Base-by-base conservation (phyloP, 2,329 filamentous ascomycete species). In the Emmonsiellopsis sp. region DNA sequence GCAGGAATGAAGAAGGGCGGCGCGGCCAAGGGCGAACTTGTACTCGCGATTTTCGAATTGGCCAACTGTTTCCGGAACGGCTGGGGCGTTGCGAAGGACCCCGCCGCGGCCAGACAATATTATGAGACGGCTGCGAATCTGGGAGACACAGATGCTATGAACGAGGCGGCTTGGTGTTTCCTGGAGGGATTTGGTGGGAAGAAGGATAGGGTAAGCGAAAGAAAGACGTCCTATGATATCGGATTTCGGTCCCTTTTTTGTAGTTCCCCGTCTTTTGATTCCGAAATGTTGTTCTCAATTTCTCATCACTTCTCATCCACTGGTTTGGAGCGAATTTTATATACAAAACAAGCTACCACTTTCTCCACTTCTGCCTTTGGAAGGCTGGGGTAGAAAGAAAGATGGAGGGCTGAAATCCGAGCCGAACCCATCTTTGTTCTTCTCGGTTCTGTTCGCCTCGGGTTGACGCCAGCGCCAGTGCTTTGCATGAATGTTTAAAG, bases 71-170 rank as follows among this genome's bases (percentile, higher is more conserved):
- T 96, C 76, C 84, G 93, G 56, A 83, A 97, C 69, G 93, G 90
- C 52, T 97, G 92, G 92, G 93, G 93, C 48, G 86, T 95, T 49
- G 78, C 82, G 57, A 87, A 87, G 66, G 93, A 98, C 68, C 81
- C 90, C 37, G 78, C 88, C 51, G 93, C 93, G 46, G 93, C 93
- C 49, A 77, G 78, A 62, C 77, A 95, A 79, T 98, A 97, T 71
- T 98, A 97, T 71, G 92, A 97, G 73, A 96, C 92, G 8, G 93
- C 93, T 32, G 93, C 93, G 56, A 97, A 98, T 68, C 74, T 98
- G 60, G 93, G 93, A 56, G 93, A 98, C 70, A 88, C 88, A 44
- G 93, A 98, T 74, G 93, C 91, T 54, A 95, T 97, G 91, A 95
- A 96, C 67, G 92, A 97, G 71, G 86, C 86, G 52, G 93, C 85